Evolutionary conservation across 1,139 yeast genomes (phyloP), one percentile per base, ranked within the genome.

Genomic region (Yamadazyma trypodendri): DNA sequence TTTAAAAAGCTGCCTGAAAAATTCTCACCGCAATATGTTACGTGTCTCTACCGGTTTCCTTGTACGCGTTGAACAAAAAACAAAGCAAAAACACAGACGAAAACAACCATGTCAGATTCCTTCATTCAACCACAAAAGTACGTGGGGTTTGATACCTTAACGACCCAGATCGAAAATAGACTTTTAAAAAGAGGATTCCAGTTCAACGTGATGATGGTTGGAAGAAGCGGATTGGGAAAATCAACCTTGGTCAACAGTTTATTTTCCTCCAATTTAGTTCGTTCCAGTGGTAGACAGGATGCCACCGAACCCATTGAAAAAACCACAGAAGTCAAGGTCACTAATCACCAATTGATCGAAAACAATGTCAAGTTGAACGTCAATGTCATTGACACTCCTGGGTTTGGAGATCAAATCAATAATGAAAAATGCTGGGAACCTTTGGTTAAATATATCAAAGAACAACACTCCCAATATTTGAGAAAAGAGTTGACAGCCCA

Each of bases 361-460:
- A 90, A 88, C 60, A 86, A 85, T 49, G 98, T 92, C 43, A 80
- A 83, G 42, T 78, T 92, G 59, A 84, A 84, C 55, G 68, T 92
- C 48, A 90, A 88, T 52, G 81, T 90, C 42, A 86, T 92, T 58
- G 98, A 92, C 60, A 92, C 97, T 7, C 97, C 97, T 10, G 98
- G 98, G 7, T 92, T 88, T 68, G 97, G 96, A 28, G 98, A 92
- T 67, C 96, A 87, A 64, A 84, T 92, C 53, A 88, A 92, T 67
- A 92, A 92, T 64, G 96, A 89, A 55, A 84, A 85, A 63, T 92
- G 90, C 55, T 92, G 97, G 97, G 97, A 92, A 52, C 97, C 97
- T 32, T 83, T 92, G 51, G 84, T 90, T 51, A 89, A 88, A 65
- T 90, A 90, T 65, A 88, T 92, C 60, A 89, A 90, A 68, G 98